Conservation (phyloP, 805 yeast genomes). For the Metschnikowia proteae region DNA sequence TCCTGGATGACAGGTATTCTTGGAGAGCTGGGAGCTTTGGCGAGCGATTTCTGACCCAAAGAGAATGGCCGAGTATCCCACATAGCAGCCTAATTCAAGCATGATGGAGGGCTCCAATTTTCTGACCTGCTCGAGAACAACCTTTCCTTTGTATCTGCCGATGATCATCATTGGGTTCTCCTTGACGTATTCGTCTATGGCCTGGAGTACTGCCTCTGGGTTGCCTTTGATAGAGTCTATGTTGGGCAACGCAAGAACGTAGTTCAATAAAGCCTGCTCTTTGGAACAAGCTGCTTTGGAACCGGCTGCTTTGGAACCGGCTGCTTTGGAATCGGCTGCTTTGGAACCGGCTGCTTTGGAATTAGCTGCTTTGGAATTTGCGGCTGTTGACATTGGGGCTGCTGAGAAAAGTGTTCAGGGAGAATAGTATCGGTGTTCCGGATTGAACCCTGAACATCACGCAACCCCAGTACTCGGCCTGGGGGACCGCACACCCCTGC, state of each 20-base stretch:
- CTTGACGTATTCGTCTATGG: constrained; percentile 26
- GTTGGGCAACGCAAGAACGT: constrained; percentile 23
- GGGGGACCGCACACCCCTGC: neutral
- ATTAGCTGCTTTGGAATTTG: too few species aligned
- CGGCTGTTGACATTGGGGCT: neutral
- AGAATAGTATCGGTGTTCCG: neutral
- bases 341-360: too few species aligned
- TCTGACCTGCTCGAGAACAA: constrained; percentile 23
- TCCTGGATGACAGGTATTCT: constrained; percentile 16
- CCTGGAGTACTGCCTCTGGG: constrained; percentile 30
- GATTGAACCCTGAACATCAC: constrained; percentile 1
- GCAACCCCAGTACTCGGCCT: constrained; percentile 5
- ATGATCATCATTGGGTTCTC: constrained; percentile 26
- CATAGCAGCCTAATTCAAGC: constrained; percentile 33
- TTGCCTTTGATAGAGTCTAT: constrained; percentile 24
- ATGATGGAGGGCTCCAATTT: constrained; percentile 23
- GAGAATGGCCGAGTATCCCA: constrained; percentile 37
- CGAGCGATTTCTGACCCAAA: constrained; percentile 26
- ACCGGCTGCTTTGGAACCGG: too few species aligned
- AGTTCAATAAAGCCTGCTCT: constrained; percentile 25
- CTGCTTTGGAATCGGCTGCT: too few species aligned
- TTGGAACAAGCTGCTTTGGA: constrained; percentile 7
- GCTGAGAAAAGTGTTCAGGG: neutral
- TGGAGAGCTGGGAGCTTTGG: constrained; percentile 12
- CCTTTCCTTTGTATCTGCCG: constrained; percentile 30